Base-by-base conservation (phyloP, 306 rosid genomes). In the Coriaria nepalensis region DNA sequence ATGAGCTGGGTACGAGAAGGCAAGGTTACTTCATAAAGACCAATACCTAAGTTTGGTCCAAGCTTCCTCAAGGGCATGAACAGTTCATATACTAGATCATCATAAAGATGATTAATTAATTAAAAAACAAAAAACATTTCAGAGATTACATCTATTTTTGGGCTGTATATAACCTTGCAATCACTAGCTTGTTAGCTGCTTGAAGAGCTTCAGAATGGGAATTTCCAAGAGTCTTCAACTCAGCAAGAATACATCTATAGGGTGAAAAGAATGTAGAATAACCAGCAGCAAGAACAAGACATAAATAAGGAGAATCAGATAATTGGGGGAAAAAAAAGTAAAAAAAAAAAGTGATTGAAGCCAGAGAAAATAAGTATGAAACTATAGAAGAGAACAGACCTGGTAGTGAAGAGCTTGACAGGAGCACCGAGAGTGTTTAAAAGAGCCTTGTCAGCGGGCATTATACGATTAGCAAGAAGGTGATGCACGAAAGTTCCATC, bases 401-500 rank as follows among this genome's bases (percentile, higher is more conserved):
- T 70, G 13, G 95, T 88, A 14, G 93, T 80, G 73, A 64, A 88
- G 43, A 88, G 93, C 60, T 74, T 77, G 55, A 83, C 86, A n/a
- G 64, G 63, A 29, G 73, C 73, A 46, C 74, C 63, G 29, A 83
- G 73, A 49, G 73, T 52, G 61, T 70, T 68, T 35, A 67, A 49
- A 44, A 88, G 33, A 20, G 96, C 85, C 4, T 45, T 59, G 41
- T 83, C 86, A 1, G 88, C 93, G 0, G 95, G 96, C 45, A 73
- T 67, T 47, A 88, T 60, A 15, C 71, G 62, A 74, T 80, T 66
- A 33, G 12, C 63, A 20, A 88, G 45, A 52, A 83, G 82, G 68
- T 88, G 94, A 45, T 80, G 64, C 32, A 88, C 75, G 53, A 88
- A 83, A 20, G 86, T 80, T 2, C 87, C 94, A 60, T 88, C 95